phyloP scores from a whole-genome alignment of 306 rosid species.

The Inga laurina region DNA sequence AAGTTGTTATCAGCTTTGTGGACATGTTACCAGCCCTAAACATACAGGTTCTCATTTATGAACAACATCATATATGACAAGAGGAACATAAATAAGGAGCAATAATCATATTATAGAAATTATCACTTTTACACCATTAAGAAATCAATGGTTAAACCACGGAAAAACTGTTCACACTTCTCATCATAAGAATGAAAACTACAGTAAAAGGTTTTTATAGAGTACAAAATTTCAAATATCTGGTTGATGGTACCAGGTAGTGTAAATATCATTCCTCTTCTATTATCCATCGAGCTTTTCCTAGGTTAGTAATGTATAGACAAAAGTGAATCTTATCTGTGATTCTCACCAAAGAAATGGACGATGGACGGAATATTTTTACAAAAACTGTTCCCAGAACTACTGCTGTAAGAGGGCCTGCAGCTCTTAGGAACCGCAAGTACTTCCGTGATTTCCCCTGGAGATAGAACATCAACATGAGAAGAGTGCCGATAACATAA shows the following conservation, averaged over 20 bases:
- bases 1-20: constrained; percentile 1
- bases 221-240: constrained; percentile 20
- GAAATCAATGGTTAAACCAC: constrained; percentile 28
- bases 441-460: constrained; percentile 92
- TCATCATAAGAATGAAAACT: not conserved
- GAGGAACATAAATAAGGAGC: constrained; percentile 26
- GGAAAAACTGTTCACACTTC: not conserved
- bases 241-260: constrained; percentile 20
- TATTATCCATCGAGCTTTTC: constrained; percentile 25
- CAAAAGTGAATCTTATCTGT: constrained; percentile 31
- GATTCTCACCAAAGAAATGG: constrained; percentile 82
- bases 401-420: constrained; percentile 94
- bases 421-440: constrained; percentile 85
- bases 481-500: constrained; percentile 27
- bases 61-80: constrained; percentile 21
- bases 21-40: constrained; percentile 19
- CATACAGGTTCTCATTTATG: constrained; percentile 17
- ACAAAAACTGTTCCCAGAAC: constrained; percentile 68
- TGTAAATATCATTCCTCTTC: not conserved
- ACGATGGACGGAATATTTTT: constrained; percentile 71
- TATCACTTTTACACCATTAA: constrained; percentile 2
- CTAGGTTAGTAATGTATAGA: constrained; percentile 12
- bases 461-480: constrained; percentile 39
- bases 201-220: constrained; percentile 3
- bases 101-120: constrained; percentile 1